A percentile compares a stretch with the other conserved stretches of the same genome.
Evolutionary conservation across 192 early-diverging fungal species (phyloP).

Genomic region (Lunasporangiospora selenospora): DNA sequence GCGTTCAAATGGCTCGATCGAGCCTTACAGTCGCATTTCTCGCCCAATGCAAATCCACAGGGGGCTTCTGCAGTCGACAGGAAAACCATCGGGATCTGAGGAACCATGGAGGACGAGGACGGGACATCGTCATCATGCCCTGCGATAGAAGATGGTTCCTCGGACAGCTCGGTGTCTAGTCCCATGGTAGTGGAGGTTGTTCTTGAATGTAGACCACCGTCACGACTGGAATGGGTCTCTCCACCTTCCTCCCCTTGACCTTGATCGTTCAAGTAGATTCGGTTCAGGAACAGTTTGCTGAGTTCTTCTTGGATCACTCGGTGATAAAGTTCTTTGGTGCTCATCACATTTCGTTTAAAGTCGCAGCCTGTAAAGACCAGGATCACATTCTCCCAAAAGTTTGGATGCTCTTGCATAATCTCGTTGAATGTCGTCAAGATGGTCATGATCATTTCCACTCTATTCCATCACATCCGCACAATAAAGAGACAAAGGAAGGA

Average conservation of each 20-base stretch:
- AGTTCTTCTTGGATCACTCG: constrained; percentile 37
- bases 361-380: constrained; percentile 47
- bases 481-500: no score
- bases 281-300: no score
- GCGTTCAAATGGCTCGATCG: constrained; percentile 39
- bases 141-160: no score
- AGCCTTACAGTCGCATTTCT: constrained; percentile 40
- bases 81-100: constrained; percentile 37
- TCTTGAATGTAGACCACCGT: no score
- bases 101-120: no score
- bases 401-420: constrained; percentile 43
- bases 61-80: constrained; percentile 33
- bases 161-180: no score
- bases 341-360: constrained; percentile 38
- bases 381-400: constrained; percentile 44
- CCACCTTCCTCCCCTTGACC: no score
- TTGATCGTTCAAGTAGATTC: no score
- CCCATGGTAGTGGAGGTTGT: no score
- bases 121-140: no score
- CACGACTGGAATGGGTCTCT: no score
- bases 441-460: constrained; percentile 46
- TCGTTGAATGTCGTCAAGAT: constrained; percentile 41
- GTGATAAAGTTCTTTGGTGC: constrained; percentile 41
- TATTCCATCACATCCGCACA: no score
- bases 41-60: constrained; percentile 40